phyloP scores from a whole-genome alignment of 306 rosid species.

The Echinosophora koreensis region DNA sequence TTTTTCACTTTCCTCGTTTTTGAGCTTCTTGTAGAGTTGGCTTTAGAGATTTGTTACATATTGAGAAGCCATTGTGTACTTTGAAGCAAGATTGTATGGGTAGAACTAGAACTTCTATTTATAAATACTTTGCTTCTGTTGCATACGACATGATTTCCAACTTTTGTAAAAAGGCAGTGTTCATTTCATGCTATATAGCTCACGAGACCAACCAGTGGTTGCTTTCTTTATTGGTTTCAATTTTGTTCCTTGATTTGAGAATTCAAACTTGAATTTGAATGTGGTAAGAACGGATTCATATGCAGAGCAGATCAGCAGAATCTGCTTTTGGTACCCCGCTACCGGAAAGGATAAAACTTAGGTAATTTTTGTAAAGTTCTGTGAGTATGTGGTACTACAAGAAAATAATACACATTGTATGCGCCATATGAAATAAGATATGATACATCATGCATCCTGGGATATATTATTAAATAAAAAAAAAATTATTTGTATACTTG shows the following conservation, averaged over 20 bases:
- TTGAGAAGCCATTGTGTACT: slow-evolving; percentile 55
- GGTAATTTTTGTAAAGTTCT: too few relatives aligned
- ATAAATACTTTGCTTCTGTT: slow-evolving; percentile 47
- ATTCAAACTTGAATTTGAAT: slow-evolving; percentile 14
- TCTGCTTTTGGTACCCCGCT: too few relatives aligned
- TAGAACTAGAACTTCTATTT: slow-evolving; percentile 46
- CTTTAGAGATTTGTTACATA: slow-evolving; percentile 66
- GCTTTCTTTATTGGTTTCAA: slow-evolving; percentile 14
- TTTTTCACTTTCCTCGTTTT: slow-evolving; percentile 54
- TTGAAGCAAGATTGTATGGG: slow-evolving; percentile 51
- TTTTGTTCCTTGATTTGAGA: background rate
- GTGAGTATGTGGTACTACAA: too few relatives aligned
- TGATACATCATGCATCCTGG: too few relatives aligned
- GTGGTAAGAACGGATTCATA: background rate
- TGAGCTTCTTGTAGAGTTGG: slow-evolving; percentile 70
- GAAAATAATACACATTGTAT: too few relatives aligned
- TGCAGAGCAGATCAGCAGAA: background rate
- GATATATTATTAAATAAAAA: too few relatives aligned
- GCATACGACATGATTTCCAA: slow-evolving; percentile 50
- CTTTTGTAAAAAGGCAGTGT: slow-evolving; percentile 47
- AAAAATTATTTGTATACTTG: too few relatives aligned
- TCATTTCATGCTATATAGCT: slow-evolving; percentile 31
- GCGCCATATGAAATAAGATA: too few relatives aligned
- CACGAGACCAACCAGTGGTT: slow-evolving; percentile 5
- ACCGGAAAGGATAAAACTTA: too few relatives aligned